Evolutionary conservation across 192 early-diverging fungal species (phyloP), one percentile per base, ranked within the genome.

Genomic region (Rhizophagus prolifer): DNA sequence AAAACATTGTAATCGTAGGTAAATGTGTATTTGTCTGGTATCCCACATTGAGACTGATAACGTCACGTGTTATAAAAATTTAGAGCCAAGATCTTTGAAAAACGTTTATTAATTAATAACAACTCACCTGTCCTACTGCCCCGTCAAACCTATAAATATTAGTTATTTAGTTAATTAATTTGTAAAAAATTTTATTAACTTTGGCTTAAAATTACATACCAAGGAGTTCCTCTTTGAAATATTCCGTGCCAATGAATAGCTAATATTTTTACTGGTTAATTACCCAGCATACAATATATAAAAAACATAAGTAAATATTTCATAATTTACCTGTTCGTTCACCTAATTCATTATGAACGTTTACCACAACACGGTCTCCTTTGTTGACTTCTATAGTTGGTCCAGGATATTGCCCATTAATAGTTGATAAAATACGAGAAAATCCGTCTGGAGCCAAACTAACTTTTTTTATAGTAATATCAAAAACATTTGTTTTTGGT

Each of bases 211-310:
- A 50, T 19, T 2, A 50, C 13, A 16, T 88, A 83, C 79, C 88
- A 91, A 81, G 81, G 85, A 36, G 88, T 90, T 14, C 87, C 88
- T 78, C 90, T 94, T 77, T 94, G 91, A 82, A 88, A 94, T 62
- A 95, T 70, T 9, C 95, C 95, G 81, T 96, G 95, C 4, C 86
- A 79, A 82, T 93, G 94, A 41, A 67, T 36, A 38, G 65, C 47
- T 50, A 50, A 50, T 16, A 14, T 50, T 14, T 50, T 14, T 4
- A 50, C 8, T 38, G 5, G 5, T 38, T 38, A 8, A 38, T 38
- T 38, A 38, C 6, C 36, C 7, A 38, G 0, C 36, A 8, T 38
- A 38, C 0, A 9, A 0, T 38, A 38, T 38, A 38, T 36, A 38
- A 38, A n/a, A 38, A 38, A 38, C 36, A 16, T 19, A 50, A 19